Conservation (phyloP, 2,329 filamentous ascomycete genomes). For the Hortaea sp. region DNA sequence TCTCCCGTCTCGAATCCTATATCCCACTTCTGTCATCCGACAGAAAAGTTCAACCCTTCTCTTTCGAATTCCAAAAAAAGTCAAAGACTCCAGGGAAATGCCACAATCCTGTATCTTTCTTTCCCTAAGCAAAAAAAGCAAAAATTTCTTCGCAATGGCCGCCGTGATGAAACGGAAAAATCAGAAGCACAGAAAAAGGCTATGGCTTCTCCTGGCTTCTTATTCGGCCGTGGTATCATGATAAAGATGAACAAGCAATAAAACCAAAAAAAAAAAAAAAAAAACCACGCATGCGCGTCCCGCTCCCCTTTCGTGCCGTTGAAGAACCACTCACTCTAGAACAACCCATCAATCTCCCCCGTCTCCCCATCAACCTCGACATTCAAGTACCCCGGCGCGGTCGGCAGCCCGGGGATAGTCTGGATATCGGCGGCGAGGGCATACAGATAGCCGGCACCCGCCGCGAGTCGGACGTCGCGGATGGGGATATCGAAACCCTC, state of each 20-base stretch:
- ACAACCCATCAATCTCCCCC: conserved; percentile 58
- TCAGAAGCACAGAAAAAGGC: too few species aligned
- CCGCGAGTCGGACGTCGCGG: conserved; percentile 84
- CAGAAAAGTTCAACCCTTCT: too few species aligned
- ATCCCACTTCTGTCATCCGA: too few species aligned
- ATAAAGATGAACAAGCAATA: background rate
- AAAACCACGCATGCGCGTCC: background rate
- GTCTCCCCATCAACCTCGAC: conserved; percentile 58
- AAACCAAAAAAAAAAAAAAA: too few species aligned
- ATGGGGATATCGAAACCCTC: conserved; percentile 92
- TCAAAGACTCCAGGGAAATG: too few species aligned
- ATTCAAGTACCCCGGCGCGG: conserved; percentile 89
- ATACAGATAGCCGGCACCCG: conserved; percentile 89
- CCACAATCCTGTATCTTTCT: too few species aligned
- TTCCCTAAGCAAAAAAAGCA: too few species aligned
- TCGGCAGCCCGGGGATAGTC: conserved; percentile 92
- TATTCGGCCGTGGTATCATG: background rate
- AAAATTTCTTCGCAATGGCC: too few species aligned
- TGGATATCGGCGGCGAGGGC: conserved; percentile 95
- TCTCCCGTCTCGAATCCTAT: too few species aligned
- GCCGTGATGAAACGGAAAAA: too few species aligned
- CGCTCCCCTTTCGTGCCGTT: background rate
- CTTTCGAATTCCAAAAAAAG: too few species aligned
- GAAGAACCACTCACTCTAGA: conserved; percentile 43
- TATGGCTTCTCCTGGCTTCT: background rate